Conservation (phyloP, 1,139 yeast species). For the Hanseniaspora uvarum region DNA sequence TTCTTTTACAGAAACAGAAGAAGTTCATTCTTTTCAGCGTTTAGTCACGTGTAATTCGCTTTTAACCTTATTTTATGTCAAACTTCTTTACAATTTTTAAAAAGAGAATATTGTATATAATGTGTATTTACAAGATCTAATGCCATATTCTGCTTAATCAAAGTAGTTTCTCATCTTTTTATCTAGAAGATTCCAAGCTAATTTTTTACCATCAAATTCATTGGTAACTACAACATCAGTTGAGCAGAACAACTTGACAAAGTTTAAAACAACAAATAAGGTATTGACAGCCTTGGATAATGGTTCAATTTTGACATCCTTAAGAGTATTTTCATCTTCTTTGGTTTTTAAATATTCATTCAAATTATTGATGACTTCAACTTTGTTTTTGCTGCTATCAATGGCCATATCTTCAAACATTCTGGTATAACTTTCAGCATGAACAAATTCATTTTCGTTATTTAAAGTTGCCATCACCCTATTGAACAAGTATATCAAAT, state of each 20-base stretch:
- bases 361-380: background rate
- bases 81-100: background rate
- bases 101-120: background rate
- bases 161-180: slow-evolving; percentile 15
- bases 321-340: background rate
- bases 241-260: slow-evolving; percentile 13
- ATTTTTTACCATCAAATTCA: slow-evolving; percentile 15
- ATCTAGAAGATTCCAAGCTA: slow-evolving; percentile 15
- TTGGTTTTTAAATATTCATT: background rate
- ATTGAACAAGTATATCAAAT: background rate
- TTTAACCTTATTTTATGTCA: background rate
- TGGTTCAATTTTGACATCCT: slow-evolving; percentile 1
- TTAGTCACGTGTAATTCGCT: background rate
- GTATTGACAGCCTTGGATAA: slow-evolving; percentile 8
- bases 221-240: slow-evolving; percentile 13
- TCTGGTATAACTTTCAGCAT: background rate
- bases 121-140: background rate
- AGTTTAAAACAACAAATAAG: slow-evolving; percentile 14
- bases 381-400: background rate
- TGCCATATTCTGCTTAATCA: background rate
- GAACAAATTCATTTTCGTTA: background rate
- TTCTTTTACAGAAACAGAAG: background rate
- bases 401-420: slow-evolving; percentile 12
- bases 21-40: background rate
- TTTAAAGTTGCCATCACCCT: background rate